A percentile compares a stretch with the other conserved stretches of the same genome.
Evolutionary conservation across 2,329 filamentous ascomycete genomes (phyloP).

Genomic region (Ramichloridium luteum): DNA sequence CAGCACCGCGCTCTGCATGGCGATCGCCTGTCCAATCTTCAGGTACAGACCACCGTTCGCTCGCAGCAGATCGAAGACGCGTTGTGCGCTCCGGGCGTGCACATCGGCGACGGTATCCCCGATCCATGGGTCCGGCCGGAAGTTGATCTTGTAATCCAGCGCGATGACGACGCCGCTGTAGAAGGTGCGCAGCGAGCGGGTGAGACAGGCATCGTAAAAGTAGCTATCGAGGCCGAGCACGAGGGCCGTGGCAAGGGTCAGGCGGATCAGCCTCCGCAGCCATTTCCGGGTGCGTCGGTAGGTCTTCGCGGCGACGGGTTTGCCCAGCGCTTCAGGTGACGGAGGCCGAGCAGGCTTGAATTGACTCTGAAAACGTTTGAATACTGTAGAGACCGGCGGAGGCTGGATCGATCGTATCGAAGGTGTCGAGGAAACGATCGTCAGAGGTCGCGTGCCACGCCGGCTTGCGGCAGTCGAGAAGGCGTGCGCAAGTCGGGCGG

Average conservation of each 20-base stretch:
- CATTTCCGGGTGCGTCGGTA: slow-evolving; percentile 62
- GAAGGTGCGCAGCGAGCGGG: slow-evolving; percentile 72
- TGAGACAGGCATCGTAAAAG: slow-evolving; percentile 67
- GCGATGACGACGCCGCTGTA: slow-evolving; percentile 66
- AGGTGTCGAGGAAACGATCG: neutral
- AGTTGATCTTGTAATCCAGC: slow-evolving; percentile 93
- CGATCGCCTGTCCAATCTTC: slow-evolving; percentile 96
- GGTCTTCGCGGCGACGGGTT: slow-evolving; percentile 55
- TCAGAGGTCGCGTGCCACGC: slow-evolving; percentile 8
- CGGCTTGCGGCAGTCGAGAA: neutral
- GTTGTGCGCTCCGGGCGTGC: slow-evolving; percentile 71
- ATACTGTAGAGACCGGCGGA: slow-evolving; percentile 1
- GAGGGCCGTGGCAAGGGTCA: slow-evolving; percentile 47
- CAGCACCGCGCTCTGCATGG: slow-evolving; percentile 91
- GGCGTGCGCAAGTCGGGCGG: slow-evolving; percentile 11
- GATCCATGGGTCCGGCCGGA: slow-evolving; percentile 63
- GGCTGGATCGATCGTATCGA: too few species aligned
- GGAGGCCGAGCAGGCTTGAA: slow-evolving; percentile 48
- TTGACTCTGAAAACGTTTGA: slow-evolving; percentile 20
- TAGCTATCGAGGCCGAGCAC: slow-evolving; percentile 59
- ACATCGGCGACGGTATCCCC: slow-evolving; percentile 64
- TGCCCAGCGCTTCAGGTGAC: slow-evolving; percentile 64
- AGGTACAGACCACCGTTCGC: slow-evolving; percentile 87
- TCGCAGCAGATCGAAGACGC: slow-evolving; percentile 68
- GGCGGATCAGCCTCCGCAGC: slow-evolving; percentile 58